Evolutionary conservation across 2,329 filamentous ascomycete species (phyloP), one percentile per base, ranked within the genome.

Genomic region (Samsoniella hepiali): DNA sequence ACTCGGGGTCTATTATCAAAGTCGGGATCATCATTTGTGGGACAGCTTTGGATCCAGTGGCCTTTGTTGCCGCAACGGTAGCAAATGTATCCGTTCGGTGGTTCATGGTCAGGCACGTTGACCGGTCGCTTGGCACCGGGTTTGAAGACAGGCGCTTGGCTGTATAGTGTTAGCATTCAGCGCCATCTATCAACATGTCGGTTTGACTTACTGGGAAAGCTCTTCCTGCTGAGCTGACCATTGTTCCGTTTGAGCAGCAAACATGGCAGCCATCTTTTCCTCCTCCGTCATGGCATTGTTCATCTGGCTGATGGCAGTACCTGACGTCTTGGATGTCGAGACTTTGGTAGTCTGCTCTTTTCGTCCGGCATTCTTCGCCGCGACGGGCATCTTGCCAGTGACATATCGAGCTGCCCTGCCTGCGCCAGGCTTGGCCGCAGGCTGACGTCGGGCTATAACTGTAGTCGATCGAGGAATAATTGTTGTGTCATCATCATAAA

Each of bases 11-110:
- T 90, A 69, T 93, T 93, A 77, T 99, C 95, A 76, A 93, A 98
- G 65, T 93, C 93, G 3, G 95, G 94, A 69, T 99, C 93, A 74
- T 97, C 92, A 75, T 99, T 99, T n/a, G 94, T 99, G 7, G 95
- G 95, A 72, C 95, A 99, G 59, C 91, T 86, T 78, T 98, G 94
- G 67, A 99, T 99, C 94, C 94, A 99, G 76, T 99, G 95, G n/a
- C 93, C 95, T 79, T 97, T 97, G 76, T 97, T 90, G 66, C 93
- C 91, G 77, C 95, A 99, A 57, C 95, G 89, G 74, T 97, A 97
- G 78, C 95, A 99, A 66, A 97, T 89, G 76, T 99, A 99, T 60
- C 93, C 93, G 60, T 91, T 90, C 1, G 95, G 95, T 2, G 95
- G 93, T 53, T 95, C 92, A 72, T 97, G 93, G 70, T 96, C 93